phyloP scores from a whole-genome alignment of 331 rosid genomes.

The Cucumis variabilis region DNA sequence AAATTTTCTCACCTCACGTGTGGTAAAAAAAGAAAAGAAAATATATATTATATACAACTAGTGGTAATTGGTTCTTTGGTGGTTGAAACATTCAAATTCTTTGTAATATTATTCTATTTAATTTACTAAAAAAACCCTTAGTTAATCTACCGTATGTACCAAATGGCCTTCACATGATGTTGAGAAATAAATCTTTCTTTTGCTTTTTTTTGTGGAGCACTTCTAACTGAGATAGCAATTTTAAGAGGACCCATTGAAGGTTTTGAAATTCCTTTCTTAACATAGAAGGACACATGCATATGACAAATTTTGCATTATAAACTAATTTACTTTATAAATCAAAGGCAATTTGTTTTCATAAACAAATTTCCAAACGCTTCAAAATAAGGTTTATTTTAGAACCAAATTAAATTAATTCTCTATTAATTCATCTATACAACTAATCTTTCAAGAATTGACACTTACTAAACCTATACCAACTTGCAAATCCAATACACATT shows the following conservation, averaged over 20 bases:
- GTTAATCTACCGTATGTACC: not conserved
- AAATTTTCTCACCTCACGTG: no score
- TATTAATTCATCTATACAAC: no score
- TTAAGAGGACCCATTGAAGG: not conserved
- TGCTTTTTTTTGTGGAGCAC: not conserved
- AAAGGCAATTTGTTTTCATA: not conserved
- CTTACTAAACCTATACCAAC: no score
- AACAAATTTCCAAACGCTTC: not conserved
- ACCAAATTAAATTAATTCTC: no score
- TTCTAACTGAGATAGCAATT: not conserved
- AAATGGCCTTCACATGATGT: constrained; percentile 9
- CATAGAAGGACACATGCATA: constrained; percentile 41
- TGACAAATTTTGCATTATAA: not conserved
- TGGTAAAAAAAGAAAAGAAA: no score
- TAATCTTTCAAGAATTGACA: not conserved
- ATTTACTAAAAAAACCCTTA: not conserved
- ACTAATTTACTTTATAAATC: not conserved
- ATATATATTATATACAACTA: no score
- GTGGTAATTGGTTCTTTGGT: not conserved
- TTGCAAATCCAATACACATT: not conserved
- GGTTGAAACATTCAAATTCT: no score
- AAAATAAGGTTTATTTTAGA: no score
- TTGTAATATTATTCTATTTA: not conserved
- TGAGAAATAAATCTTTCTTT: not conserved
- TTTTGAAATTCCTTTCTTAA: constrained; percentile 51